Base-by-base conservation (phyloP, 169 alveolate species). In the Eimeria praecox region DNA sequence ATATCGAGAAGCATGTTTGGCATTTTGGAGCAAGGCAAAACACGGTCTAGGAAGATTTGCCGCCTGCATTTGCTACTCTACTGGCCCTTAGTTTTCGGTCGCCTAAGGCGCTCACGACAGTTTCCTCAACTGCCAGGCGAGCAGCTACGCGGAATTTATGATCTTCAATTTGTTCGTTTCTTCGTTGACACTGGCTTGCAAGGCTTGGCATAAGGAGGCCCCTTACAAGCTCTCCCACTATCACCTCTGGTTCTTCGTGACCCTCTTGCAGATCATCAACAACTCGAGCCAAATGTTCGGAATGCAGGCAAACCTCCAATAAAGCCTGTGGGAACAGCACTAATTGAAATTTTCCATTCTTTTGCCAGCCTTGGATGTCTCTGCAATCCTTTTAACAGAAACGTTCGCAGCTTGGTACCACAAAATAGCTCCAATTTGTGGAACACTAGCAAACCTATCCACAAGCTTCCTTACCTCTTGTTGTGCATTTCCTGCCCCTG, bases 161-260 rank as follows among this genome's bases (percentile, higher is more conserved):
- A 35, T 77, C 91, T 62, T 92, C 95, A 44, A 56, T 69, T 35
- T 33, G 92, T 38, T 73, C 42, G 73, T 92, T 90, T 62, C 97
- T 38, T 69, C 90, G 95, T 38, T 93, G 85, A 75, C 90, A 89
- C 89, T 97, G 97, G 78, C 98, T 96, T 96, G 98, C 95, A n/a
- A 98, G 98, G 78, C 98, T 98, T 30, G 99, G 99, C 62, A 98
- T 97, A 54, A 98, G 96, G 97, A 98, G 98, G 33, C 98, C 96
- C 86, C 97, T 96, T 49, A 98, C 98, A 35, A 98, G 97, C 86
- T 98, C 99, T 89, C 97, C 97, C 35, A 98, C 98, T 69, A 98
- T 95, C 35, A 97, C 95, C 88, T 97, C 98, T 49, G 98, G 98
- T 54, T 83, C 66, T 62, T 44, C 66, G 18, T 49, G 64, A 38